Conservation (phyloP, 768 basidiomycete genomes). For the Cystofilobasidium bisporidii region DNA sequence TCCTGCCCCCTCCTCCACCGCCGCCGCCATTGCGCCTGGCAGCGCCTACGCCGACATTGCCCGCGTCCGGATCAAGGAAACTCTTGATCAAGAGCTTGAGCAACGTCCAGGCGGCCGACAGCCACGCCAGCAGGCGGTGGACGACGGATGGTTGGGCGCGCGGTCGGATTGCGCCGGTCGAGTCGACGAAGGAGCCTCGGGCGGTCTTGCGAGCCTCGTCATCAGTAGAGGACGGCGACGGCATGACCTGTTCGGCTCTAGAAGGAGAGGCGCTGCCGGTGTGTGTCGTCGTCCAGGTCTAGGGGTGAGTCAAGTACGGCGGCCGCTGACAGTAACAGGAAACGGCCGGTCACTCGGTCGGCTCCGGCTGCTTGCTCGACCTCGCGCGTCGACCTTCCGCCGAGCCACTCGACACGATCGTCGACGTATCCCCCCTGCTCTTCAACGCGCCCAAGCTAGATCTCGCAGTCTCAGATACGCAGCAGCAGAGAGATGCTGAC, state of each 20-base stretch:
- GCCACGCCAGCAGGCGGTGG: not conserved
- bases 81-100: not conserved
- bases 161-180: not conserved
- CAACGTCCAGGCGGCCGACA: not conserved
- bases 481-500: too few species aligned
- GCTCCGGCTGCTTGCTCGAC: too few species aligned
- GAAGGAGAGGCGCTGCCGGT: not conserved
- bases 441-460: too few species aligned
- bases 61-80: not conserved
- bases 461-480: too few species aligned
- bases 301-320: too few species aligned
- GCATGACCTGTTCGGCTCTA: too few species aligned
- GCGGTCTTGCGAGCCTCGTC: not conserved
- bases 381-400: not conserved
- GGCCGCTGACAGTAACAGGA: too few species aligned
- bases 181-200: not conserved
- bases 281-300: not conserved
- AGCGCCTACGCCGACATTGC: not conserved
- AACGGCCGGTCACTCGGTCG: too few species aligned
- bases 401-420: not conserved
- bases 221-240: not conserved
- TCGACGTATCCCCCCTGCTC: too few species aligned
- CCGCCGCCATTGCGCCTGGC: not conserved
- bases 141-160: not conserved
- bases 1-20: not conserved